These are phyloP conservation scores for Diddensiella santjacobensis DNA, from an alignment of 805 yeast genomes.

Conservation along the genomic window DNA sequence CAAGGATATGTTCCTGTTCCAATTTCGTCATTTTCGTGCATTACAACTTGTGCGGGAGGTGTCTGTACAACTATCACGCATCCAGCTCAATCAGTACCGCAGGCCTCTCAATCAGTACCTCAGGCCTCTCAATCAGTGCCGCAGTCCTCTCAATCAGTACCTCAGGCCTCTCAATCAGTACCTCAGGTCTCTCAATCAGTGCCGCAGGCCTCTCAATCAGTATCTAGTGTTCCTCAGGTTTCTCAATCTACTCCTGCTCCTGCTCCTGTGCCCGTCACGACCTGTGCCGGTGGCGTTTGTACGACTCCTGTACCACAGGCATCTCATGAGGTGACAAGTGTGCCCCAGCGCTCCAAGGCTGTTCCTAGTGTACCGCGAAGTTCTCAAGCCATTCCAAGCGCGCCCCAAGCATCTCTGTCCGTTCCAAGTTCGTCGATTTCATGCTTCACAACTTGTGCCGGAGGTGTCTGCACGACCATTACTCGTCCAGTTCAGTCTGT, in stretches of 20 bases:
- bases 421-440: background rate
- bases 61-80: no score
- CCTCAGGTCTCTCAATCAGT: no score
- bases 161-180: no score
- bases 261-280: background rate
- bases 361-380: background rate
- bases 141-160: no score
- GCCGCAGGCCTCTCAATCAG: no score
- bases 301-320: slow-evolving; percentile 4
- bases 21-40: no score
- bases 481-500: background rate
- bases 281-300: background rate
- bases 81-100: no score
- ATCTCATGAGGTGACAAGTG: background rate
- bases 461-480: background rate
- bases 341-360: background rate
- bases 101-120: no score
- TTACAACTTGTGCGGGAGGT: no score
- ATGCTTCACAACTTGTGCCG: no score
- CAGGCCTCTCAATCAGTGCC: no score
- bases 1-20: no score
- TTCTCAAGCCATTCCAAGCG: background rate
- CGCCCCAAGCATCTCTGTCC: background rate
- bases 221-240: background rate
- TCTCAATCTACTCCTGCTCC: background rate